A percentile compares a stretch with the other conserved stretches of the same genome.
Evolutionary conservation across 805 yeast genomes (phyloP).

Genomic region (Dipodascus albidus): DNA sequence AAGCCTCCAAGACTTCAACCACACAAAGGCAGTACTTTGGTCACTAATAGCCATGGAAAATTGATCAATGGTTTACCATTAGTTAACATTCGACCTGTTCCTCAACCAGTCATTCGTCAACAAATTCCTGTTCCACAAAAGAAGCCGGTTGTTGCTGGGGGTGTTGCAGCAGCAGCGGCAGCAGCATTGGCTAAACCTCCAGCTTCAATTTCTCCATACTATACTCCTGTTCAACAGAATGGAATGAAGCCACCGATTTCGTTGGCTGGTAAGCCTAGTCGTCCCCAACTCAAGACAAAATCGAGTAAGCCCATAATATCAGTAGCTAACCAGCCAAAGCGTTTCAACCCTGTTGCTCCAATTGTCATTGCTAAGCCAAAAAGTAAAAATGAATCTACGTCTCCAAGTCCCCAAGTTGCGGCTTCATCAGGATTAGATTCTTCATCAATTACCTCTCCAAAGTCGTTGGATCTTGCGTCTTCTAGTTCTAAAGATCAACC

Average conservation of each 20-base stretch:
- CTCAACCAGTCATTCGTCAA: slow-evolving; percentile 2
- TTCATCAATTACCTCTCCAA: neutral
- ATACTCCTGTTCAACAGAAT: slow-evolving; percentile 2
- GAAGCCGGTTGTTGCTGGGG: neutral
- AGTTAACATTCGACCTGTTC: neutral
- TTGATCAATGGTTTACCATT: neutral
- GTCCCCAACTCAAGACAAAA: slow-evolving; percentile 4
- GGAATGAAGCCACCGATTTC: neutral
- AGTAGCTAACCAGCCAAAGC: neutral
- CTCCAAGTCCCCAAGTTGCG: neutral
- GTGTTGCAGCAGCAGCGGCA: slow-evolving; percentile 16
- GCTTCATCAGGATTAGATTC: neutral
- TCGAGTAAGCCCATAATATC: neutral
- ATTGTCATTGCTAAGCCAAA: neutral
- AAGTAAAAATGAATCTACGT: neutral
- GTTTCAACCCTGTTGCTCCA: neutral
- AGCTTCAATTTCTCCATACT: slow-evolving; percentile 8
- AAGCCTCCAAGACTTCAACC: slow-evolving; percentile 61
- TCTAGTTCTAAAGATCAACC: too few relatives aligned
- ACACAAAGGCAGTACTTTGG: slow-evolving; percentile 31
- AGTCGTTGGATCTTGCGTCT: too few relatives aligned
- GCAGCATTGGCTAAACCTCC: slow-evolving; percentile 14
- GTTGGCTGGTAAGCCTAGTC: slow-evolving; percentile 3
- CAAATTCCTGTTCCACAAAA: neutral
- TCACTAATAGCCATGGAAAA: neutral